phyloP scores from a whole-genome alignment of 306 rosid species.

The Cucumis melo region DNA sequence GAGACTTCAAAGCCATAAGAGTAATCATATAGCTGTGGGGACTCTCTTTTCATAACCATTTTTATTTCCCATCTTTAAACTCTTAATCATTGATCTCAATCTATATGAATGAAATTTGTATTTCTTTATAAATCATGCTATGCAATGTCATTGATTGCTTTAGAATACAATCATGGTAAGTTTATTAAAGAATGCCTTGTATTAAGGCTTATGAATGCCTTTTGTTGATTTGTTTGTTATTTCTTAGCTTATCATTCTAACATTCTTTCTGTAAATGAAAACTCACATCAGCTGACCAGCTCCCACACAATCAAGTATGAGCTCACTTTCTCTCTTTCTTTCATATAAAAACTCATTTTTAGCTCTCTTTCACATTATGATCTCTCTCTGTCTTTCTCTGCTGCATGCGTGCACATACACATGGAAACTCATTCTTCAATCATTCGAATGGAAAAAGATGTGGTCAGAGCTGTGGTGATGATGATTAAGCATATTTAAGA shows the following conservation, averaged over 20 bases:
- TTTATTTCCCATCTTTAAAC: neutral
- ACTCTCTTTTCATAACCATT: neutral
- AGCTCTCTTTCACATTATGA: neutral
- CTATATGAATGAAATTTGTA: neutral
- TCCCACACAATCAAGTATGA: slow-evolving; percentile 1
- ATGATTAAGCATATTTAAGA: slow-evolving; percentile 51
- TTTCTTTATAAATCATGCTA: neutral
- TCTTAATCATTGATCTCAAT: slow-evolving; percentile 6
- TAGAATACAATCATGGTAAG: neutral
- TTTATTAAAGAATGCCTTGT: neutral
- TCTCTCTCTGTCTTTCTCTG: slow-evolving; percentile 15
- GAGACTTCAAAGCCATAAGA: slow-evolving; percentile 11
- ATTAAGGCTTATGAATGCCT: neutral
- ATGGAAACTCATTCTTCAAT: slow-evolving; percentile 35
- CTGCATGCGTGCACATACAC: slow-evolving; percentile 32
- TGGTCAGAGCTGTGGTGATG: slow-evolving; percentile 20
- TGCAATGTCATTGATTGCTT: neutral
- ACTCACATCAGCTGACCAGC: neutral
- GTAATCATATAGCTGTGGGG: slow-evolving; percentile 37
- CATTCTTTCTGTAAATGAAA: neutral
- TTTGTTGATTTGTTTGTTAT: slow-evolving; percentile 3
- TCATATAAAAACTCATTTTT: neutral
- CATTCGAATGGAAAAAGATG: slow-evolving; percentile 17
- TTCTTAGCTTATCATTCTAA: neutral
- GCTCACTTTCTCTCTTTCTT: neutral